Conservation (phyloP, 2,329 filamentous ascomycete species). For the Hymenoscyphus occultus region DNA sequence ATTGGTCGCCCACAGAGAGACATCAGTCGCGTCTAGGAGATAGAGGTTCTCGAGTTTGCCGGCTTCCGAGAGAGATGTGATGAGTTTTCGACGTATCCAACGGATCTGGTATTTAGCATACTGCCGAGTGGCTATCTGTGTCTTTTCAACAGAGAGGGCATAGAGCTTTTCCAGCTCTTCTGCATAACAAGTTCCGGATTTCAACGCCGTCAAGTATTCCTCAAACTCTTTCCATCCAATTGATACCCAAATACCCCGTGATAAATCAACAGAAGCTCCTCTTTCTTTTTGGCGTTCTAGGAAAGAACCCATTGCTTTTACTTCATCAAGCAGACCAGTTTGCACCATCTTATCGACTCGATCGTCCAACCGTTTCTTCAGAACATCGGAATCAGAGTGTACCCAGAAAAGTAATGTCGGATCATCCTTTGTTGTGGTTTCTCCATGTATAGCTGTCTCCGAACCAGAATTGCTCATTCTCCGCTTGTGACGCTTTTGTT, state of each 20-base stretch:
- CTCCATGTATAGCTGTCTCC: neutral
- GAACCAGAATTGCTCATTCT: constrained; percentile 29
- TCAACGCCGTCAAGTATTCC: constrained; percentile 58
- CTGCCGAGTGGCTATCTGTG: constrained; percentile 78
- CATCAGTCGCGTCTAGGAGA: constrained; percentile 75
- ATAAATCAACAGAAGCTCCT: constrained; percentile 63
- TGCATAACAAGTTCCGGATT: constrained; percentile 31
- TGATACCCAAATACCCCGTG: constrained; percentile 88
- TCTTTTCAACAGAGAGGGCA: constrained; percentile 63
- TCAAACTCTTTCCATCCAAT: constrained; percentile 95
- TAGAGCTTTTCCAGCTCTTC: constrained; percentile 54
- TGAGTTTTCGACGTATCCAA: constrained; percentile 83
- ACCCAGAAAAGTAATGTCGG: constrained; percentile 74
- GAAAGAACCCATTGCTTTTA: constrained; percentile 50
- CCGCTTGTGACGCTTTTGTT: constrained; percentile 57
- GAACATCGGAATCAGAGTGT: constrained; percentile 65
- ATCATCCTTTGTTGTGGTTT: neutral
- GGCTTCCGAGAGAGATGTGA: constrained; percentile 61
- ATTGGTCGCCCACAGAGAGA: constrained; percentile 55
- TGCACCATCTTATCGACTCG: constrained; percentile 84
- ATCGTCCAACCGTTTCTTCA: constrained; percentile 68
- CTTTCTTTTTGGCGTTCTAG: constrained; percentile 43
- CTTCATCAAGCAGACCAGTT: constrained; percentile 61
- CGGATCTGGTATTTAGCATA: constrained; percentile 82
- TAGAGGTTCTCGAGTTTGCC: constrained; percentile 61